phyloP scores from a whole-genome alignment of 2,329 filamentous ascomycete species.

The Alternaria sp. region DNA sequence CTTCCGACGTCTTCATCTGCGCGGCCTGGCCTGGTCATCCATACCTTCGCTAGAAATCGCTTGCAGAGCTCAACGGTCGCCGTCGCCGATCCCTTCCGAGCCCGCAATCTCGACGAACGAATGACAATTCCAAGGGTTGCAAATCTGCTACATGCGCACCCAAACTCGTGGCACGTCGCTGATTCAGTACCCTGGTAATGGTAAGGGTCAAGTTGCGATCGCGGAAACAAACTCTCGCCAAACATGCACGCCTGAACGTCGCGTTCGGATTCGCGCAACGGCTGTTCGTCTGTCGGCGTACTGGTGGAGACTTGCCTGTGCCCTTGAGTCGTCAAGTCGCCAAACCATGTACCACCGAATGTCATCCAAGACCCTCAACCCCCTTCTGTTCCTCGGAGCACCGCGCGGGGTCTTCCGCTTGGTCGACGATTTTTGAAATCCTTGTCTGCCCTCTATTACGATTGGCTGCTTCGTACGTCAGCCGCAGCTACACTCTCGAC shows the following conservation, averaged over 20 bases:
- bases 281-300: slow-evolving; percentile 10
- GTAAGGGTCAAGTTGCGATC: slow-evolving; percentile 15
- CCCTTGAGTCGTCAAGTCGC: slow-evolving; percentile 16
- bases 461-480: slow-evolving; percentile 30
- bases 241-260: slow-evolving; percentile 11
- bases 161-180: slow-evolving; percentile 8
- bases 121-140: background rate
- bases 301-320: slow-evolving; percentile 2
- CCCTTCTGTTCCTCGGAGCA: slow-evolving; percentile 15
- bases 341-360: slow-evolving; percentile 15
- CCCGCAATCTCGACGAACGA: slow-evolving; percentile 10
- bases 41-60: slow-evolving; percentile 25
- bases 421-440: slow-evolving; percentile 2
- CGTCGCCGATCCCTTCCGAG: slow-evolving; percentile 28
- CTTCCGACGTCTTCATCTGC: slow-evolving; percentile 22
- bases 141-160: slow-evolving; percentile 6
- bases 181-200: slow-evolving; percentile 20
- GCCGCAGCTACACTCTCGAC: slow-evolving; percentile 32
- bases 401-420: slow-evolving; percentile 16
- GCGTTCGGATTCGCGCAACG: slow-evolving; percentile 25
- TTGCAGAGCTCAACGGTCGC: slow-evolving; percentile 33
- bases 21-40: slow-evolving; percentile 7
- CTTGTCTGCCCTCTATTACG: background rate
- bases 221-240: slow-evolving; percentile 18
- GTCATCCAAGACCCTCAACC: slow-evolving; percentile 9